Conservation (phyloP, 73 alveolate genomes). For the Paramecium pentaurelia region DNA sequence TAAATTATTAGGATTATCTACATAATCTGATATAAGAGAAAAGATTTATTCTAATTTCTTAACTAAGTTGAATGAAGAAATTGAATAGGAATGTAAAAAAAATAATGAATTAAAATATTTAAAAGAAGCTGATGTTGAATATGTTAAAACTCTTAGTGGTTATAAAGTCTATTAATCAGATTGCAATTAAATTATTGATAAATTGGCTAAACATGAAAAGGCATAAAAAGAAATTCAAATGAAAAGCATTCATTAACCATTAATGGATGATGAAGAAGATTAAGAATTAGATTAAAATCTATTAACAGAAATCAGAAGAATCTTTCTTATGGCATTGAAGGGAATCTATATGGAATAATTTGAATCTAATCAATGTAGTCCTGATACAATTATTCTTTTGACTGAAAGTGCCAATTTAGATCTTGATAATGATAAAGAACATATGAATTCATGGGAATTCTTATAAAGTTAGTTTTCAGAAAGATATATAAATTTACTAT, state of each 20-base stretch:
- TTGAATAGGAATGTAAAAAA: neutral
- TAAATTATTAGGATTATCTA: constrained; percentile 42
- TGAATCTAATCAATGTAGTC: constrained; percentile 51
- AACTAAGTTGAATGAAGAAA: constrained; percentile 44
- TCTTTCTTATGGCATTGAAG: constrained; percentile 66
- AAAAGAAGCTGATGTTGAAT: constrained; percentile 42
- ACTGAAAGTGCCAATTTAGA: constrained; percentile 56
- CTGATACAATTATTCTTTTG: constrained; percentile 34
- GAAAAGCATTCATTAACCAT: neutral
- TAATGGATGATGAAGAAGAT: neutral
- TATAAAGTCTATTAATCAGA: constrained; percentile 32
- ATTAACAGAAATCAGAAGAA: constrained; percentile 62
- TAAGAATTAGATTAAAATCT: constrained; percentile 58
- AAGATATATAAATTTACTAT: constrained; percentile 24
- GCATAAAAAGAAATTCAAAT: constrained; percentile 23
- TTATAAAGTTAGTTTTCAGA: constrained; percentile 42
- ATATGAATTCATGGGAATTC: constrained; percentile 61
- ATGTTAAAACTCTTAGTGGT: constrained; percentile 60
- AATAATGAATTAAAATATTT: constrained; percentile 22
- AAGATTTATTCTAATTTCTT: constrained; percentile 45
- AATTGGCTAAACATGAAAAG: constrained; percentile 20
- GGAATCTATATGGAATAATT: constrained; percentile 65
- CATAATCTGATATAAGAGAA: constrained; percentile 58
- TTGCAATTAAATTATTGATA: constrained; percentile 16
- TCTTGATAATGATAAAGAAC: constrained; percentile 57